phyloP scores from a whole-genome alignment of 2,329 filamentous ascomycete species.

The Claviceps africana region DNA sequence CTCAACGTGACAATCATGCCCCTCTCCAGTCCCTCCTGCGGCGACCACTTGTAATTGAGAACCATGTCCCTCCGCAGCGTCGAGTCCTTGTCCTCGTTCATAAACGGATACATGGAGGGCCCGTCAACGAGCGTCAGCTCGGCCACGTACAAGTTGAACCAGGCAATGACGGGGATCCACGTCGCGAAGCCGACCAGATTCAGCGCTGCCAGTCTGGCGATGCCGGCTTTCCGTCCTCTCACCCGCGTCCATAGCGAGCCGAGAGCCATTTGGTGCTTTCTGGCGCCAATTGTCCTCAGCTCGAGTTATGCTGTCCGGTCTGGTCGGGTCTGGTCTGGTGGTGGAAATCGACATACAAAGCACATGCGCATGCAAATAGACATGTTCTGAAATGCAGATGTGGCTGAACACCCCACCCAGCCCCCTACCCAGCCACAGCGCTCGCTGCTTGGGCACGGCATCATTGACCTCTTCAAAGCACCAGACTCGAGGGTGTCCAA shows the following conservation, averaged over 20 bases:
- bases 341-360: too few relatives aligned
- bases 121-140: constrained; percentile 45
- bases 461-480: too few relatives aligned
- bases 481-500: too few relatives aligned
- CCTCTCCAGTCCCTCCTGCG: constrained; percentile 43
- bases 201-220: constrained; percentile 23
- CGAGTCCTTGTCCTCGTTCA: constrained; percentile 53
- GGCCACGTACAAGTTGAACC: constrained; percentile 47
- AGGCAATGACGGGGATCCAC: constrained; percentile 48
- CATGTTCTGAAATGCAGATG: not conserved
- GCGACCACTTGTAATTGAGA: constrained; percentile 44
- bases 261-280: constrained; percentile 1
- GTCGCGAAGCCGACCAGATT: constrained; percentile 39
- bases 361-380: too few relatives aligned
- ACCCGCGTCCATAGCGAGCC: constrained; percentile 21
- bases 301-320: not conserved
- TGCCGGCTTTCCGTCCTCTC: constrained; percentile 11
- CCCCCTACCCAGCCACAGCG: too few relatives aligned
- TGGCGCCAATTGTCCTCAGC: not conserved
- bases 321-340: too few relatives aligned
- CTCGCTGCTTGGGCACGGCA: too few relatives aligned
- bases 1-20: constrained; percentile 65
- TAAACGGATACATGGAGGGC: constrained; percentile 61
- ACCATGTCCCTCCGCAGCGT: constrained; percentile 41
- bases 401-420: not conserved